Conservation (phyloP, 2,329 filamentous ascomycete species). For the Aspergillus sp. region DNA sequence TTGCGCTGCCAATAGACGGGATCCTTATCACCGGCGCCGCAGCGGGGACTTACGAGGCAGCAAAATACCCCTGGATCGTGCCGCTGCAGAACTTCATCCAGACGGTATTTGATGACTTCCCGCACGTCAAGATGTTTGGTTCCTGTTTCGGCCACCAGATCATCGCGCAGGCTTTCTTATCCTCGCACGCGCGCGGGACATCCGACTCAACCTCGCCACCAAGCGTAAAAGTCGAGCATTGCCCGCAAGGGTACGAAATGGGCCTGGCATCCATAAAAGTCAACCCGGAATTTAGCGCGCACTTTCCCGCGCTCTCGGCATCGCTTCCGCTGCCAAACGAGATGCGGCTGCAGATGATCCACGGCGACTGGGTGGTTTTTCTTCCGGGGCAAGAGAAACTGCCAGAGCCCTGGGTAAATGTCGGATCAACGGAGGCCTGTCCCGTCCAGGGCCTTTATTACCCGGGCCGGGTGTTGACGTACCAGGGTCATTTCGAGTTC, state of each 20-base stretch:
- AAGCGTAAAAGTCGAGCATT: conserved; percentile 21
- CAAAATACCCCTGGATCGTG: conserved; percentile 30
- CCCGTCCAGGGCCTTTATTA: conserved; percentile 25
- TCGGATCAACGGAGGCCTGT: conserved; percentile 21
- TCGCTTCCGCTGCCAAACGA: not conserved
- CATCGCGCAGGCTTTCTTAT: conserved; percentile 19
- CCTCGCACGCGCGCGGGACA: conserved; percentile 1
- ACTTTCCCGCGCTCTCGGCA: not conserved
- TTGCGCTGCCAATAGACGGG: conserved; percentile 23
- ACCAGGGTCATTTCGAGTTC: conserved; percentile 30
- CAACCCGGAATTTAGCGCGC: conserved; percentile 11
- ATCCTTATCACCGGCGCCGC: conserved; percentile 35
- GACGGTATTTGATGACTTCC: conserved; percentile 25
- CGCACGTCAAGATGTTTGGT: conserved; percentile 33
- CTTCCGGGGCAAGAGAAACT: conserved; percentile 1
- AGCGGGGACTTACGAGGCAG: conserved; percentile 28
- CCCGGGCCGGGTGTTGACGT: conserved; percentile 22
- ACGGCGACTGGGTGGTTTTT: conserved; percentile 30
- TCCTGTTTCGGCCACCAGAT: conserved; percentile 38
- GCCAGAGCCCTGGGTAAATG: conserved; percentile 21
- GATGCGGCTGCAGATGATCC: conserved; percentile 34
- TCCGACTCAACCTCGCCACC: not conserved
- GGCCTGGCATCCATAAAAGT: conserved; percentile 31
- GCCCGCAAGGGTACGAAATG: conserved; percentile 27
- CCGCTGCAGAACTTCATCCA: conserved; percentile 27